Conservation (phyloP, 2,329 filamentous ascomycete genomes). For the Penicillium glabrum region DNA sequence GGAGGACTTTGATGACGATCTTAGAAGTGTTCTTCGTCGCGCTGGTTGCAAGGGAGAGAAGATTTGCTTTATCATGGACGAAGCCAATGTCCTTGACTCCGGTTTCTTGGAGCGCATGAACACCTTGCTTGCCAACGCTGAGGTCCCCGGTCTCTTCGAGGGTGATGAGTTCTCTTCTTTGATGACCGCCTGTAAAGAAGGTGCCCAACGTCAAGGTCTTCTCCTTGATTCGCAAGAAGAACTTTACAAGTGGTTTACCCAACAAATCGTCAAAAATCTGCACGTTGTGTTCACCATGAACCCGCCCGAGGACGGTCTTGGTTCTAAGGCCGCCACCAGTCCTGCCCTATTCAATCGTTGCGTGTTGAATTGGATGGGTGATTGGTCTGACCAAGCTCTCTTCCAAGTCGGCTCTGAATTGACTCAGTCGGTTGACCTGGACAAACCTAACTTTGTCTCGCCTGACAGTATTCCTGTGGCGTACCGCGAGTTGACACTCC, state of each 20-base stretch:
- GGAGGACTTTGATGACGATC: slow-evolving; percentile 97
- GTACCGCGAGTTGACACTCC: slow-evolving; percentile 79
- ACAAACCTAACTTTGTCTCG: slow-evolving; percentile 78
- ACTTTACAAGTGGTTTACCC: slow-evolving; percentile 99
- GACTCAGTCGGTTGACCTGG: slow-evolving; percentile 93
- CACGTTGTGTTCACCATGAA: slow-evolving; percentile 99
- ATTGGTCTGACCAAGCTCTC: slow-evolving; percentile 98
- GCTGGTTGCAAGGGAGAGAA: slow-evolving; percentile 98
- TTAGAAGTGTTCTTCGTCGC: slow-evolving; percentile 87
- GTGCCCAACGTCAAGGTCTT: slow-evolving; percentile 90
- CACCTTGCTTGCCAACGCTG: slow-evolving; percentile 96
- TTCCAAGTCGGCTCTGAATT: slow-evolving; percentile 97
- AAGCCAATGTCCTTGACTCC: slow-evolving; percentile 96
- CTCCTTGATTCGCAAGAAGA: slow-evolving; percentile 97
- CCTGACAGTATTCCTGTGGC: slow-evolving; percentile 92
- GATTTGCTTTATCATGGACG: slow-evolving; percentile 99
- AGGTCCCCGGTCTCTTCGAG: slow-evolving; percentile 97
- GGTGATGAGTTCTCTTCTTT: slow-evolving; percentile 98
- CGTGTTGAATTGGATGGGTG: slow-evolving; percentile 99
- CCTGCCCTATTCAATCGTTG: slow-evolving; percentile 99
- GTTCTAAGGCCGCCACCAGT: slow-evolving; percentile 95
- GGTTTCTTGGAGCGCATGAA: slow-evolving; percentile 99
- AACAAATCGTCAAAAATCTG: slow-evolving; percentile 97
- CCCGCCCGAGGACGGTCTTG: slow-evolving; percentile 89
- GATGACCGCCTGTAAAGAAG: slow-evolving; percentile 99